phyloP scores from a whole-genome alignment of 139 green algal species.

The Pedinophyceae sp. region DNA sequence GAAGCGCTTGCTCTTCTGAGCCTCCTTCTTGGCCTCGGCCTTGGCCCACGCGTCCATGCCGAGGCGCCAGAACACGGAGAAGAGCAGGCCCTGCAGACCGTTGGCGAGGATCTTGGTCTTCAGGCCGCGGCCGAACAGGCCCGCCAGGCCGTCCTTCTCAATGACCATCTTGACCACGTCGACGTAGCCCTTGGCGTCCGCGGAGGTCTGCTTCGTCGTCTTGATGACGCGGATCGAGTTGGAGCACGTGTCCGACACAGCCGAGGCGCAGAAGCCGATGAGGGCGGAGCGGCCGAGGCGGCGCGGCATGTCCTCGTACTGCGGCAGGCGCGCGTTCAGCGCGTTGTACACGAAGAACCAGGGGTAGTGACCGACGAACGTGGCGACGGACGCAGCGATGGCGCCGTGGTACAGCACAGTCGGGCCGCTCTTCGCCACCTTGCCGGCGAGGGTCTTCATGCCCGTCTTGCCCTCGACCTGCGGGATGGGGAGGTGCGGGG shows the following conservation, averaged over 20 bases:
- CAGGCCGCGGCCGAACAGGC: conserved; percentile 62
- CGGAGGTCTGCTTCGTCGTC: conserved; percentile 71
- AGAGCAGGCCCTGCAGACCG: conserved; percentile 54
- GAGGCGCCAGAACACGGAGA: conserved; percentile 61
- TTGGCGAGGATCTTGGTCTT: conserved; percentile 75
- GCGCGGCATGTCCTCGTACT: conserved; percentile 43
- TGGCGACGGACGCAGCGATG: conserved; percentile 61
- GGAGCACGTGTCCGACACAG: conserved; percentile 67
- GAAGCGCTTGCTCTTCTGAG: conserved; percentile 3
- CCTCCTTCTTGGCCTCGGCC: conserved; percentile 10
- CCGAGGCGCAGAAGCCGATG: conserved; percentile 68
- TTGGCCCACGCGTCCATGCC: conserved; percentile 46
- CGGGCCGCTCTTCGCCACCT: conserved; percentile 48
- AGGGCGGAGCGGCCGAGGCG: conserved; percentile 55
- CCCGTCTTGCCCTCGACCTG: conserved; percentile 63
- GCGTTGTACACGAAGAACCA: conserved; percentile 64
- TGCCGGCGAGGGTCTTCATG: conserved; percentile 35
- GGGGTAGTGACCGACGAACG: conserved; percentile 79
- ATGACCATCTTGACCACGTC: conserved; percentile 50
- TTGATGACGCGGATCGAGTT: conserved; percentile 86
- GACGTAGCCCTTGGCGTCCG: conserved; percentile 48
- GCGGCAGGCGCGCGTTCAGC: conserved; percentile 35
- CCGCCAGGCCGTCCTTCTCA: conserved; percentile 56
- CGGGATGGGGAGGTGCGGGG: neutral
- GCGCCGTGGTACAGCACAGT: conserved; percentile 73